Evolutionary conservation across 352 stramenopile genomes (phyloP).

Genomic region (Globisporangium recalcitrans): DNA sequence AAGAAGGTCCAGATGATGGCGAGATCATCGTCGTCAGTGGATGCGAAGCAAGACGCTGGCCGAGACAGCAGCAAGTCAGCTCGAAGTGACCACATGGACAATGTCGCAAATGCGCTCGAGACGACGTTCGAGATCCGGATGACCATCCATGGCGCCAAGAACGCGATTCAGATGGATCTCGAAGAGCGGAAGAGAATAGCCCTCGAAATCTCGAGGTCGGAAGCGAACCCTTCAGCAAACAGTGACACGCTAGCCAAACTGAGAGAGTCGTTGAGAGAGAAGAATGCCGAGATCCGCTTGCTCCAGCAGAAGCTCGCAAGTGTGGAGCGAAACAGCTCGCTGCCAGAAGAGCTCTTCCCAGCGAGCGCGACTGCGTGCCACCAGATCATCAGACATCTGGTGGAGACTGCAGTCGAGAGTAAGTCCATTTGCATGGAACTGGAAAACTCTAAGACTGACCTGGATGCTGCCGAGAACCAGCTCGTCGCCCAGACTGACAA

Average conservation of each 20-base stretch:
- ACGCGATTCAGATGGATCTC: slow-evolving; percentile 43
- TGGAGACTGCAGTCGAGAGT: slow-evolving; percentile 37
- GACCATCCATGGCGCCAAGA: slow-evolving; percentile 43
- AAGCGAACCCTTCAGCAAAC: slow-evolving; percentile 18
- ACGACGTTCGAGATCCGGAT: slow-evolving; percentile 40
- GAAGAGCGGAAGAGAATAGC: slow-evolving; percentile 50
- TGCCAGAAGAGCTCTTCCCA: slow-evolving; percentile 43
- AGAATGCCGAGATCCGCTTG: slow-evolving; percentile 51
- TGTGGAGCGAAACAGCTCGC: slow-evolving; percentile 41
- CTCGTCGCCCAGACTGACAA: slow-evolving; percentile 23
- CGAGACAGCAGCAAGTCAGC: too few relatives aligned
- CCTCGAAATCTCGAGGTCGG: slow-evolving; percentile 27
- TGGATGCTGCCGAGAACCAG: slow-evolving; percentile 27
- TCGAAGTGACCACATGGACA: slow-evolving; percentile 21
- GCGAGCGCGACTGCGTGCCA: slow-evolving; percentile 35
- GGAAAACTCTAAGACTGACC: slow-evolving; percentile 28
- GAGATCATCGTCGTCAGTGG: background rate
- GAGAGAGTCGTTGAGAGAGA: slow-evolving; percentile 33
- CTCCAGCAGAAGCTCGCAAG: slow-evolving; percentile 58
- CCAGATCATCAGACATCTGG: slow-evolving; percentile 42
- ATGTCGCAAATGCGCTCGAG: slow-evolving; percentile 28
- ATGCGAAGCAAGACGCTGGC: background rate
- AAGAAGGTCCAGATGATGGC: slow-evolving; percentile 21
- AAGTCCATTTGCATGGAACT: slow-evolving; percentile 33
- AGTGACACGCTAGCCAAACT: slow-evolving; percentile 25